Base-by-base conservation (phyloP, 1,139 yeast genomes). In the Pichia sp. region DNA sequence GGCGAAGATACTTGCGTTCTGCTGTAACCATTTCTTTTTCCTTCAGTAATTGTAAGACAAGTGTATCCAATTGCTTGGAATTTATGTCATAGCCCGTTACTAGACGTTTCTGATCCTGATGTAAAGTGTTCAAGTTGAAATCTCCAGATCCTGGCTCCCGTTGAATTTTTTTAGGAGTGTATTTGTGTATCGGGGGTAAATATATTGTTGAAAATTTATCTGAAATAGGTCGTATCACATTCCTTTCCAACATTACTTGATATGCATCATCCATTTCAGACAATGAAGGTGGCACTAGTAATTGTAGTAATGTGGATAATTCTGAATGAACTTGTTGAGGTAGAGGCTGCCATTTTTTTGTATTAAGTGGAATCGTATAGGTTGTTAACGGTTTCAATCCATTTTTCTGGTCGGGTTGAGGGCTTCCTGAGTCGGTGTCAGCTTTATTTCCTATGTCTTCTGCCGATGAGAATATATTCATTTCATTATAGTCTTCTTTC, bases 71-170 rank as follows among this genome's bases (percentile, higher is more conserved):
- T 49, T 67, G 70, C 36, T 57, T 57, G 9, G 63, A 48, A 40
- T 63, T 65, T 4, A 64, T 66, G 48, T 63, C 63, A 40, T 64
- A 61, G 42, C 65, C 60, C 6, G 63, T 52, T 14, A 58, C 58
- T 9, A 67, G 54, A 27, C 65, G 45, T 1, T 49, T 48, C 31
- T 58, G 63, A 33, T 64, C 65, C 6, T 58, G 60, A 38, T 49
- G 53, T n/a, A 59, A 20, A 4, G 49, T 31, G 8, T 54, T 54
- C 24, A 61, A 50, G 48, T 62, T 60, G 16, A 67, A 56, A 31
- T 61, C 65, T 29, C 49, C 48, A 41, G 46, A 31, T 10, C 46
- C 46, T 34, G 8, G 36, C 36, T 27, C 14, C 27, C 48, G 43
- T 14, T 45, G 40, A 7, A 34, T 29, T 33, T 48, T 31, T 29